phyloP scores from a whole-genome alignment of 2,329 filamentous ascomycete genomes.

The Cladophialophora carrionii region DNA sequence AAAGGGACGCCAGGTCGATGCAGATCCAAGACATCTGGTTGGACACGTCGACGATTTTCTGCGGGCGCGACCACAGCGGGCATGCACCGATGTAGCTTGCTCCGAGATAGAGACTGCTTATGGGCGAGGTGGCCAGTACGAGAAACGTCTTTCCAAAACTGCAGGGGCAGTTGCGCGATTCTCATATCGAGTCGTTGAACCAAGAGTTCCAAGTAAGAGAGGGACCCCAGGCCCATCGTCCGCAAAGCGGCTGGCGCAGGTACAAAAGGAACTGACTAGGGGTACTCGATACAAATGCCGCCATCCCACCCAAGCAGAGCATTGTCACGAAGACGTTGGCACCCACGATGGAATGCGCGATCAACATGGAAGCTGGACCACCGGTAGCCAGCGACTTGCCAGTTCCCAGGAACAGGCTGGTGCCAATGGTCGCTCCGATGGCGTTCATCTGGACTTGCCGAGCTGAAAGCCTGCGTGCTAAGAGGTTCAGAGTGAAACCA shows the following conservation, averaged over 20 bases:
- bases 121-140: conserved; percentile 58
- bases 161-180: conserved; percentile 58
- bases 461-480: conserved; percentile 35
- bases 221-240: conserved; percentile 67
- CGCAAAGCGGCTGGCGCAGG: conserved; percentile 89
- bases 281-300: conserved; percentile 91
- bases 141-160: background rate
- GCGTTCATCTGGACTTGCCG: conserved; percentile 61
- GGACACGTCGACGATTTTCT: conserved; percentile 69
- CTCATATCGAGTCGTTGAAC: conserved; percentile 55
- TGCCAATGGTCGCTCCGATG: conserved; percentile 88
- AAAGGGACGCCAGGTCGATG: conserved; percentile 67
- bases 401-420: conserved; percentile 84
- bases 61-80: conserved; percentile 67
- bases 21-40: conserved; percentile 68
- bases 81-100: conserved; percentile 68
- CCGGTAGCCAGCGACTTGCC: conserved; percentile 65
- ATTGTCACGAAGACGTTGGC: conserved; percentile 89
- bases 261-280: conserved; percentile 85
- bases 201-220: conserved; percentile 63
- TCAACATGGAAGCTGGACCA: conserved; percentile 76
- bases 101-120: conserved; percentile 65
- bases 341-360: conserved; percentile 77
- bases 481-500: background rate
- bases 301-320: conserved; percentile 86